Percentiles rank a stretch among this genome's conserved stretches.
These are phyloP conservation scores for Plasmodium yoelii DNA, from an alignment of 169 alveolate species.

Conservation along the genomic window DNA sequence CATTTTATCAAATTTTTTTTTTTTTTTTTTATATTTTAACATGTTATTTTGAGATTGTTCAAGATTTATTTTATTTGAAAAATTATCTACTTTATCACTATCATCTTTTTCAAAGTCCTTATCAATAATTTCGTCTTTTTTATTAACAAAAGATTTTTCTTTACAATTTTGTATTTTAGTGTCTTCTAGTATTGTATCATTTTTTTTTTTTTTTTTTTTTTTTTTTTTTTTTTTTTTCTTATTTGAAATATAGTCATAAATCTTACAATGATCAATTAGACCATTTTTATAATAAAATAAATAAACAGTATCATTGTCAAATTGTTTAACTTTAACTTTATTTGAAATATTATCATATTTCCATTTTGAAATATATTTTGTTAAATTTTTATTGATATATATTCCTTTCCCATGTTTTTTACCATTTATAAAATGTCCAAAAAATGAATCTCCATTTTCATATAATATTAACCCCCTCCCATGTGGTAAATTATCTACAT, in stretches of 20 bases:
- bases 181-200: neutral
- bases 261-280: constrained; percentile 4
- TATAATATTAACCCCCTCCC: constrained; percentile 49
- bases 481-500: constrained; percentile 22
- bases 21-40: neutral
- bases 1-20: neutral
- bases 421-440: constrained; percentile 33
- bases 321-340: constrained; percentile 20
- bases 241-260: neutral
- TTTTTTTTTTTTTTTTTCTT: neutral
- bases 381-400: constrained; percentile 28
- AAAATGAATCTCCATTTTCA: constrained; percentile 45
- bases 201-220: neutral
- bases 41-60: neutral
- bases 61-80: too few relatives aligned
- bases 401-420: constrained; percentile 54
- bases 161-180: too few relatives aligned
- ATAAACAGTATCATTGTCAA: constrained; percentile 14
- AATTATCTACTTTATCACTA: too few relatives aligned
- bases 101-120: too few relatives aligned
- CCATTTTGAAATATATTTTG: constrained; percentile 46
- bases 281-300: constrained; percentile 22
- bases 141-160: too few relatives aligned
- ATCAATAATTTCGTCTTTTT: too few relatives aligned
- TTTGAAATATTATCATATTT: constrained; percentile 1